Evolutionary conservation across 148 eudicot species (phyloP).

Genomic region (Rhododendron simsii): DNA sequence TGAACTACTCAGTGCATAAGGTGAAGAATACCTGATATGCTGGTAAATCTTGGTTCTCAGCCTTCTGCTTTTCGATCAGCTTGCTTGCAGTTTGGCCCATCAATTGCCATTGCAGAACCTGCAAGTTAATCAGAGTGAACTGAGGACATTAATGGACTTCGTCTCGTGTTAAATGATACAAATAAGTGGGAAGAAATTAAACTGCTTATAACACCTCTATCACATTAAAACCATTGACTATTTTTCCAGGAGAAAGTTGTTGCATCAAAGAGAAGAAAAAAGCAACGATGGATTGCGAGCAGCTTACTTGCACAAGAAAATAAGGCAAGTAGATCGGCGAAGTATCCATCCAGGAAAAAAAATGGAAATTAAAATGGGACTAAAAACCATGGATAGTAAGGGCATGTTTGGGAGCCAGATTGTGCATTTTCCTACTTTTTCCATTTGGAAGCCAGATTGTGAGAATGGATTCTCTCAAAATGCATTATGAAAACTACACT

Average conservation of each 20-base stretch:
- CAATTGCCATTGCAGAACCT: constrained; percentile 18
- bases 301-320: neutral
- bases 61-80: constrained; percentile 12
- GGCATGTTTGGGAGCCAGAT: neutral
- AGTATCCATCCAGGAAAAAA: neutral
- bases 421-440: neutral
- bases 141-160: neutral
- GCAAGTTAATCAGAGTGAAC: neutral
- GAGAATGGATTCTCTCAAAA: neutral
- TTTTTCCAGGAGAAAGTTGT: neutral
- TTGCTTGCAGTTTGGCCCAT: constrained; percentile 15
- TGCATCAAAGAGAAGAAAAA: neutral
- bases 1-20: neutral
- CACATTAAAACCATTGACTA: neutral
- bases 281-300: neutral
- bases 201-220: neutral
- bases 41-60: neutral
- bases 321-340: neutral
- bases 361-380: neutral
- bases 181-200: neutral
- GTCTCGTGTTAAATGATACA: neutral
- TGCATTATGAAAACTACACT: neutral
- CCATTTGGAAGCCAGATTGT: neutral
- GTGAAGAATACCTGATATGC: constrained; percentile 4
- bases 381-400: neutral